Evolutionary conservation across 768 basidiomycete genomes (phyloP).

Genomic region (Galerina marginata): DNA sequence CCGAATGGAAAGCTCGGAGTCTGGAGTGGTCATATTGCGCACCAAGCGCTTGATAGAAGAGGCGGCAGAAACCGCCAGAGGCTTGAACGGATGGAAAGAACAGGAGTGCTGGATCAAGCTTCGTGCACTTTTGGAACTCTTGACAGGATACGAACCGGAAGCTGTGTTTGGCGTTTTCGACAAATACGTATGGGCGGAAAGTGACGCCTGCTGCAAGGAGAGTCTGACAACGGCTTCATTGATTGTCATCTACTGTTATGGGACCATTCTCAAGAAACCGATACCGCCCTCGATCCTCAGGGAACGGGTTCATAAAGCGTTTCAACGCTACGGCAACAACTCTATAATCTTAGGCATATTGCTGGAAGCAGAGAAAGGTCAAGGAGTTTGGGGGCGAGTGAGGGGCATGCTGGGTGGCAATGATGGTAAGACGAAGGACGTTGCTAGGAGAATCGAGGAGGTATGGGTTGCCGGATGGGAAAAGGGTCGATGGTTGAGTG

Average conservation of each 20-base stretch:
- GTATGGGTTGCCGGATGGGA: constrained; percentile 87
- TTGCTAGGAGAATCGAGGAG: constrained; percentile 65
- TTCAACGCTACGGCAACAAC: constrained; percentile 69
- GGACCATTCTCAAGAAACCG: constrained; percentile 57
- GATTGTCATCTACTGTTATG: constrained; percentile 65
- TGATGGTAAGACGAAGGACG: constrained; percentile 52
- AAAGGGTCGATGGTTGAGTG: constrained; percentile 68
- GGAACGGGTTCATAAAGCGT: constrained; percentile 56
- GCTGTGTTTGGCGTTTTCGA: constrained; percentile 51
- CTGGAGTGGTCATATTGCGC: constrained; percentile 61
- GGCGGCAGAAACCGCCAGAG: constrained; percentile 32
- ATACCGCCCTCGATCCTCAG: constrained; percentile 63
- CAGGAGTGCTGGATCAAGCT: constrained; percentile 71
- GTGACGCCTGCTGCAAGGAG: constrained; percentile 46
- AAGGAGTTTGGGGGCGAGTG: constrained; percentile 80
- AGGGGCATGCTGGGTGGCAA: constrained; percentile 59
- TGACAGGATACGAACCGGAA: constrained; percentile 49
- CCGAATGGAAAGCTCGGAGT: constrained; percentile 53
- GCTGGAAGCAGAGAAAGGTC: constrained; percentile 76
- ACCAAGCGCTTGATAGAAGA: constrained; percentile 71
- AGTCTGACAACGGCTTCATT: constrained; percentile 61
- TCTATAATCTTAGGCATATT: constrained; percentile 76
- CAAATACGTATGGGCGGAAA: constrained; percentile 29
- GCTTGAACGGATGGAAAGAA: constrained; percentile 52
- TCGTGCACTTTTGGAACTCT: constrained; percentile 66